These are phyloP conservation scores for Mycena amicta DNA, from an alignment of 768 basidiomycete species.

Conservation along the genomic window DNA sequence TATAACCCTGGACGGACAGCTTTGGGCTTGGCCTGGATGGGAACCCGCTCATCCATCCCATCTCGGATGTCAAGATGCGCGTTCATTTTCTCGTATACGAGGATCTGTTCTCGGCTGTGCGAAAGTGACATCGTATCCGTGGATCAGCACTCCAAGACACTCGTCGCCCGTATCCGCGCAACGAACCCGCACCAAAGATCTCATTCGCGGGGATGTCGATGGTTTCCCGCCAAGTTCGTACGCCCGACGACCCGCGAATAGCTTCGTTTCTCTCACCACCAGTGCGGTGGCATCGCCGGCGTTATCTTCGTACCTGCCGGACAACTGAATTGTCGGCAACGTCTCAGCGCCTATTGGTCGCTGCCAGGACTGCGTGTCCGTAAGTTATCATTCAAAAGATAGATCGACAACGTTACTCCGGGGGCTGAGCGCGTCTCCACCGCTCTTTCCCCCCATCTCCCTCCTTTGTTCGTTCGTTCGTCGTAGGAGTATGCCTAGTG, in stretches of 20 bases:
- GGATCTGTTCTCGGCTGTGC: too few species aligned
- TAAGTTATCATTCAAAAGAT: neutral
- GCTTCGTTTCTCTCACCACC: neutral
- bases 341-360: neutral
- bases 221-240: neutral
- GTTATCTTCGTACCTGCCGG: neutral
- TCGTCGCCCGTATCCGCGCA: too few species aligned
- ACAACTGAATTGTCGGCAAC: neutral
- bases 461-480: neutral
- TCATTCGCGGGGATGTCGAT: too few species aligned
- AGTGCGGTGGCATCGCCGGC: neutral
- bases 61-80: too few species aligned
- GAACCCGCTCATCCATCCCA: too few species aligned
- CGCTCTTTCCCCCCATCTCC: neutral
- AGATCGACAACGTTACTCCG: neutral
- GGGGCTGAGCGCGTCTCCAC: neutral
- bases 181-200: too few species aligned
- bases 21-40: neutral
- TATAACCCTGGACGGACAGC: neutral
- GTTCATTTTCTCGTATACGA: too few species aligned
- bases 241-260: neutral
- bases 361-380: neutral
- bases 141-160: too few species aligned
- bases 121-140: too few species aligned
- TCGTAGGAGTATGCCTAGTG: neutral